Percentiles rank a stretch among this genome's conserved stretches.
These are phyloP conservation scores for Erythrophleum ivorense DNA, from an alignment of 331 rosid genomes.

Conservation along the genomic window DNA sequence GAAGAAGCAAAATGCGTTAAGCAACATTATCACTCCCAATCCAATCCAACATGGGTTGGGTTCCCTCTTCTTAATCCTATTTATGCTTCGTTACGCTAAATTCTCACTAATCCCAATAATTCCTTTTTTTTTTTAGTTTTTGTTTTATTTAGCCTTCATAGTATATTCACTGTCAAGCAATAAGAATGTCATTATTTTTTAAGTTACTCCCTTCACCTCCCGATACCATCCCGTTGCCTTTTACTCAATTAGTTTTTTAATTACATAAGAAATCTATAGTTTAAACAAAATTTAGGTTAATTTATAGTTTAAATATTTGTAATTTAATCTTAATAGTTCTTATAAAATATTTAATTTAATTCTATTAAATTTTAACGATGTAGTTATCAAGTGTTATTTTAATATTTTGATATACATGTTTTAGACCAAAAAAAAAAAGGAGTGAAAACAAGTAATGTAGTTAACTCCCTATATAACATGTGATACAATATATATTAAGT, in stretches of 20 bases:
- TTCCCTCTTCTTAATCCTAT: constrained; percentile 47
- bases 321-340: no score
- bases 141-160: not conserved
- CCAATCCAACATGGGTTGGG: not conserved
- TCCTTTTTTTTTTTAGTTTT: not conserved
- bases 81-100: constrained; percentile 96
- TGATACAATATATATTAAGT: no score
- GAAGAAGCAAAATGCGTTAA: constrained; percentile 67
- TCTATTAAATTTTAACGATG: not conserved
- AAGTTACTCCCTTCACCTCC: constrained; percentile 46
- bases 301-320: not conserved
- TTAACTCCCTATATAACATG: not conserved
- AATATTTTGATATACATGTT: not conserved
- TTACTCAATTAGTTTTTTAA: not conserved
- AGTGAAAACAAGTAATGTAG: not conserved
- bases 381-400: not conserved
- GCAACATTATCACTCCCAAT: constrained; percentile 63
- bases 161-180: constrained; percentile 35
- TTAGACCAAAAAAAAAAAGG: not conserved
- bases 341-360: not conserved
- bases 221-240: constrained; percentile 42
- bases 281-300: not conserved
- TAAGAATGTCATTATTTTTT: constrained; percentile 51
- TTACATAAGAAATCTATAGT: not conserved
- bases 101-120: constrained; percentile 82